A percentile compares a stretch with the other conserved stretches of the same genome.
phyloP scores from a whole-genome alignment of 2,329 filamentous ascomycete genomes.

The Xylariaceae sp. region DNA sequence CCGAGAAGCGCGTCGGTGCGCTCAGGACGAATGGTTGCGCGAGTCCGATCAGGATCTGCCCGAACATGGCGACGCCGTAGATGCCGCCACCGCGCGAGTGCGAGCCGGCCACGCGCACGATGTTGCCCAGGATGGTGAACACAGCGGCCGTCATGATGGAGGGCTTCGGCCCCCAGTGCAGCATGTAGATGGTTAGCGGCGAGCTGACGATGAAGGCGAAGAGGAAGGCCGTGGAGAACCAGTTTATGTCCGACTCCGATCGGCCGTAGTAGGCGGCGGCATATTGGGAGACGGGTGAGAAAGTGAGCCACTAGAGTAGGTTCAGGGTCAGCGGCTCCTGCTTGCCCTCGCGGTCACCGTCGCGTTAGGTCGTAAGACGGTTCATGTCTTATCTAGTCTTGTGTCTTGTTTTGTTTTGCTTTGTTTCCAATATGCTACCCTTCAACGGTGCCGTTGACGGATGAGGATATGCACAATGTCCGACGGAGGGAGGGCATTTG shows the following conservation, averaged over 20 bases:
- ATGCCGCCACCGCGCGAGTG: slow-evolving; percentile 48
- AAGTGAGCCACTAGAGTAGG: slow-evolving; percentile 73
- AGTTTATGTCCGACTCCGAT: slow-evolving; percentile 74
- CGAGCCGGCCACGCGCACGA: slow-evolving; percentile 78
- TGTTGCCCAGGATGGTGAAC: slow-evolving; percentile 77
- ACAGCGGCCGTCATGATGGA: slow-evolving; percentile 69
- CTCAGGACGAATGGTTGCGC: slow-evolving; percentile 88
- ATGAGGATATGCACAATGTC: not conserved
- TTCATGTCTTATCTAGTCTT: not conserved
- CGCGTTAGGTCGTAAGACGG: not conserved
- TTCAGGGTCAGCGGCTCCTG: slow-evolving; percentile 2
- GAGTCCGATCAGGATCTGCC: slow-evolving; percentile 83
- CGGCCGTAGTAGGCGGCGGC: slow-evolving; percentile 72
- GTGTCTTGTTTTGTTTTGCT: not conserved
- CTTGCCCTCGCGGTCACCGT: not conserved
- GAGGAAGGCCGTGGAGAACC: slow-evolving; percentile 82
- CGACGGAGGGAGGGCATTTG: no score
- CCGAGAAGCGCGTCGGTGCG: slow-evolving; percentile 84
- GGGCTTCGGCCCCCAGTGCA: slow-evolving; percentile 73
- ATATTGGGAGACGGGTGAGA: slow-evolving; percentile 72
- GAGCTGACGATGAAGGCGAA: slow-evolving; percentile 73
- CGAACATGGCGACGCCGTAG: slow-evolving; percentile 78
- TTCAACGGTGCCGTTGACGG: not conserved
- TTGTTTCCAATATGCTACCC: not conserved
- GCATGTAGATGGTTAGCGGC: slow-evolving; percentile 67